Evolutionary conservation across 2,329 filamentous ascomycete genomes (phyloP).

Genomic region (Pseudofabraea citricarpa): DNA sequence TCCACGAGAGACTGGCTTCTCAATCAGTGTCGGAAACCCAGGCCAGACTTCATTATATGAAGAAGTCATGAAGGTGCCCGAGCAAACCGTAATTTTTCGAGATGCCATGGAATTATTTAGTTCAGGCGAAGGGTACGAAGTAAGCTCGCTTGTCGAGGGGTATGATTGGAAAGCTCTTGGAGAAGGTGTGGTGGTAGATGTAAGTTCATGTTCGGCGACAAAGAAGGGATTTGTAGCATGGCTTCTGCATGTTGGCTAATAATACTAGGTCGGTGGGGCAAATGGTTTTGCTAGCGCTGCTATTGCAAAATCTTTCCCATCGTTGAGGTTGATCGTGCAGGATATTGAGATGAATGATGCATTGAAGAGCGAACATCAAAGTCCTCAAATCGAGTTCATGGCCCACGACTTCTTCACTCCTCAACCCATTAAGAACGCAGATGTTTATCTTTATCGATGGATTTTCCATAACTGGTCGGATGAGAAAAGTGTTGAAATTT

Average conservation of each 20-base stretch:
- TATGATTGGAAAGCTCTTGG: slow-evolving; percentile 7
- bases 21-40: slow-evolving; percentile 1
- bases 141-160: slow-evolving; percentile 40
- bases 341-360: slow-evolving; percentile 34
- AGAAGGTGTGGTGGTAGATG: slow-evolving; percentile 7
- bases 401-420: slow-evolving; percentile 39
- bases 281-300: slow-evolving; percentile 20
- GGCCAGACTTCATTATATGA: slow-evolving; percentile 6
- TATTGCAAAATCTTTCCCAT: slow-evolving; percentile 17
- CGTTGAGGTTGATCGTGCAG: slow-evolving; percentile 22
- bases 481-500: slow-evolving; percentile 29
- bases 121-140: slow-evolving; percentile 46
- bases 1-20: slow-evolving; percentile 5
- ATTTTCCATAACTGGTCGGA: slow-evolving; percentile 45
- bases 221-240: neutral
- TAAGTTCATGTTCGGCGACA: neutral
- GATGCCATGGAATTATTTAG: slow-evolving; percentile 8
- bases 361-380: slow-evolving; percentile 29
- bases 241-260: neutral
- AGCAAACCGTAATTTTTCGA: slow-evolving; percentile 1
- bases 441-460: slow-evolving; percentile 41
- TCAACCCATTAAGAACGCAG: slow-evolving; percentile 34
- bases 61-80: slow-evolving; percentile 2
- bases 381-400: slow-evolving; percentile 11
- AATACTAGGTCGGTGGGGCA: slow-evolving; percentile 19